Percentiles rank a stretch among this genome's conserved stretches.
Evolutionary conservation across 495 filamentous ascomycete genomes (phyloP).

Genomic region (Thozetella sp.): DNA sequence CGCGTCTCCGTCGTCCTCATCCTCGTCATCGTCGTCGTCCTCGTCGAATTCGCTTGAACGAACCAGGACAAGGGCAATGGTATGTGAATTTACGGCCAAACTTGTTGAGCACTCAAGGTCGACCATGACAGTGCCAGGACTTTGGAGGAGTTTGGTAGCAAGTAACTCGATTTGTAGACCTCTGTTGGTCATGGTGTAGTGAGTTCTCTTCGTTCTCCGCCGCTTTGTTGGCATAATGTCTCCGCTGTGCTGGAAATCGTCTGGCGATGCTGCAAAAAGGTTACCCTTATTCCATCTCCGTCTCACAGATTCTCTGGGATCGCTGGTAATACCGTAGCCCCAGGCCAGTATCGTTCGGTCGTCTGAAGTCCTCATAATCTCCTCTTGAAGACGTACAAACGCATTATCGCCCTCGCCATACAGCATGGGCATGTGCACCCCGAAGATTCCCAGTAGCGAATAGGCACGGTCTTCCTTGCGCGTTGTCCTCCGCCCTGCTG

Average conservation of each 20-base stretch:
- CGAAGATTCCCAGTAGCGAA: background rate
- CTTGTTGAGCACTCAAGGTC: background rate
- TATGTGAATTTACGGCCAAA: background rate
- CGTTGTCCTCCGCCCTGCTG: background rate
- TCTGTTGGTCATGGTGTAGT: background rate
- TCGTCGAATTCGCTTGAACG: background rate
- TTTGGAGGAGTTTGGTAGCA: background rate
- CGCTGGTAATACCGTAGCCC: background rate
- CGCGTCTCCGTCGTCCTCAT: background rate
- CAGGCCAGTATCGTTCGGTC: background rate
- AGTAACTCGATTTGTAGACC: background rate
- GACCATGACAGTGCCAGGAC: background rate
- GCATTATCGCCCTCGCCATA: background rate
- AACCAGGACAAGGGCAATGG: background rate
- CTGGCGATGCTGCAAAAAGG: background rate
- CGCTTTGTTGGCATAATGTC: background rate
- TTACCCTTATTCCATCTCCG: background rate
- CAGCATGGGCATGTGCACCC: conserved; percentile 1
- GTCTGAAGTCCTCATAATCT: background rate
- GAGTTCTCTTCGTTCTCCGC: background rate
- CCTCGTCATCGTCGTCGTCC: too few species aligned
- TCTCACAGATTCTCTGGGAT: background rate
- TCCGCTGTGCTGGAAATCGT: background rate
- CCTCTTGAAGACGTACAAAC: background rate
- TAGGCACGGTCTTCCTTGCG: background rate